A percentile compares a stretch with the other conserved stretches of the same genome.
Evolutionary conservation across 2,329 filamentous ascomycete genomes (phyloP).

Genomic region (Microsporum canis): DNA sequence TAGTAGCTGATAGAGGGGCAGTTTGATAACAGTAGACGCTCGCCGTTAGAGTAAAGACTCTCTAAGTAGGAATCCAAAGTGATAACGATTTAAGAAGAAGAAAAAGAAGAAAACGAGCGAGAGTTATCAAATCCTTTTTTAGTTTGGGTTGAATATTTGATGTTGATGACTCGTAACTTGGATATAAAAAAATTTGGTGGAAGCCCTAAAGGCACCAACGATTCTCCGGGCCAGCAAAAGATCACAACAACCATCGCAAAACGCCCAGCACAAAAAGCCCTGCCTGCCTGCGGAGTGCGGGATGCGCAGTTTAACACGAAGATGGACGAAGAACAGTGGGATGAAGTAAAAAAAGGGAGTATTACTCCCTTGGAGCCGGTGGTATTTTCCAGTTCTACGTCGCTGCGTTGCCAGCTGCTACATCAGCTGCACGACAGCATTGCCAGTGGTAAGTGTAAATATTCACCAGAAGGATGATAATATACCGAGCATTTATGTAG

Average conservation of each 20-base stretch:
- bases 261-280: not conserved
- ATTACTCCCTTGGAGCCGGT: slow-evolving; percentile 30
- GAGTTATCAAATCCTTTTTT: not conserved
- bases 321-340: slow-evolving; percentile 36
- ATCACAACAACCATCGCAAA: not conserved
- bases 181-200: not conserved
- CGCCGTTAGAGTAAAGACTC: not conserved
- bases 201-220: slow-evolving; percentile 1
- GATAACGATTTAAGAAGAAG: not conserved
- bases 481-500: not conserved
- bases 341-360: slow-evolving; percentile 33
- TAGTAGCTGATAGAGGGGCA: not conserved
- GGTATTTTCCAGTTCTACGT: slow-evolving; percentile 34
- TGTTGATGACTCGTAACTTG: too few relatives aligned
- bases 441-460: slow-evolving; percentile 20
- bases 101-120: not conserved
- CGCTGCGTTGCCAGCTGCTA: slow-evolving; percentile 31
- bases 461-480: not conserved
- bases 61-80: not conserved
- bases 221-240: not conserved
- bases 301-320: slow-evolving; percentile 15
- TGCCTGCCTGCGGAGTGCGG: not conserved
- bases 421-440: slow-evolving; percentile 37
- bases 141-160: not conserved
- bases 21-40: not conserved